A percentile compares a stretch with the other conserved stretches of the same genome.
These are phyloP conservation scores for Hansenula sp. DNA, from an alignment of 1,139 yeast species.

Conservation along the genomic window DNA sequence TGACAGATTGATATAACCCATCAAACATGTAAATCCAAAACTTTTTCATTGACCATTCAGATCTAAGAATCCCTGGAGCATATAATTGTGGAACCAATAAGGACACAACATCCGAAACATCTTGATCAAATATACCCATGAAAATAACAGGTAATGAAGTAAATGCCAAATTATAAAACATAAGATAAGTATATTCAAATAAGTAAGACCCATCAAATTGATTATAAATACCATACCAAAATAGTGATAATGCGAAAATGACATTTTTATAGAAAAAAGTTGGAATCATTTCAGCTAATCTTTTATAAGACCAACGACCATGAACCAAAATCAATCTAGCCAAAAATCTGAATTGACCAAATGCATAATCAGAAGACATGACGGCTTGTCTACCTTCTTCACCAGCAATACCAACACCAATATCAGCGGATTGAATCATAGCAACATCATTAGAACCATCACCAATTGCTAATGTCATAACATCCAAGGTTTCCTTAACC, in stretches of 20 bases:
- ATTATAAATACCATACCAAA: slow-evolving; percentile 88
- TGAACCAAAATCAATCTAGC: slow-evolving; percentile 79
- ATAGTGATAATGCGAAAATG: slow-evolving; percentile 79
- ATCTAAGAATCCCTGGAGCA: slow-evolving; percentile 75
- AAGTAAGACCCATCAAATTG: slow-evolving; percentile 90
- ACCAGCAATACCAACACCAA: slow-evolving; percentile 98
- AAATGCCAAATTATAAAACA: slow-evolving; percentile 91
- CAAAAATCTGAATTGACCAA: slow-evolving; percentile 89
- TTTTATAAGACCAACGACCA: slow-evolving; percentile 94
- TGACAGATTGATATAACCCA: slow-evolving; percentile 83
- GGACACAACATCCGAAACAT: slow-evolving; percentile 78
- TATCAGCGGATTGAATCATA: slow-evolving; percentile 97
- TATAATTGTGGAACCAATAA: slow-evolving; percentile 88
- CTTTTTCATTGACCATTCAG: slow-evolving; percentile 76
- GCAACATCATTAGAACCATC: slow-evolving; percentile 99
- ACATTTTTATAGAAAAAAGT: slow-evolving; percentile 90
- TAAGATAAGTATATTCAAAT: slow-evolving; percentile 87
- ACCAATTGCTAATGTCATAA: slow-evolving; percentile 91
- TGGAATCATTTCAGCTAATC: slow-evolving; percentile 93
- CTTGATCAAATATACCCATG: slow-evolving; percentile 90
- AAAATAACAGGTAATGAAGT: slow-evolving; percentile 92
- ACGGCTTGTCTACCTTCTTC: slow-evolving; percentile 98
- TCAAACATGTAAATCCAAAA: slow-evolving; percentile 85
- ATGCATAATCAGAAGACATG: slow-evolving; percentile 95
- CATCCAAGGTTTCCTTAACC: slow-evolving; percentile 77